These are phyloP conservation scores for Cercospora berteroae DNA, from an alignment of 2,329 filamentous ascomycete genomes.

Conservation along the genomic window DNA sequence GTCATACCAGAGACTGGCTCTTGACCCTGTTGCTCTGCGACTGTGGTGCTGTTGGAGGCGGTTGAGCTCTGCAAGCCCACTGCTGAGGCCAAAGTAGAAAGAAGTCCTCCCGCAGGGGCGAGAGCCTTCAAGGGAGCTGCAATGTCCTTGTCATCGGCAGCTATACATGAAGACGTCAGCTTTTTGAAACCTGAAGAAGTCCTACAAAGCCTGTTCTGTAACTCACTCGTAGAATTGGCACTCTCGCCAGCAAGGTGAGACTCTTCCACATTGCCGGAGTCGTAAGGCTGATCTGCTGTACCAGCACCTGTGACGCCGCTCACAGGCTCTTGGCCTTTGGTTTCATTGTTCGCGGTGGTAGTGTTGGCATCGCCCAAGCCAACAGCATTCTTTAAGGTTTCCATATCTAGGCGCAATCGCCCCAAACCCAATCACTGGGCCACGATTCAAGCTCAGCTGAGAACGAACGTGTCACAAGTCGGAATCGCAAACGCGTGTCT, in stretches of 20 bases:
- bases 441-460: neutral
- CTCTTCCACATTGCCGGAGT: conserved; percentile 14
- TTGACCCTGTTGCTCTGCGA: neutral
- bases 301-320: conserved; percentile 14
- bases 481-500: neutral
- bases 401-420: conserved; percentile 1
- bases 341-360: conserved; percentile 9
- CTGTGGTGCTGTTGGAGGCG: neutral
- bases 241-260: neutral
- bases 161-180: neutral
- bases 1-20: conserved; percentile 5
- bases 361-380: conserved; percentile 9
- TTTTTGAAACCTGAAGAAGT: neutral
- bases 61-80: conserved; percentile 3
- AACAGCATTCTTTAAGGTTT: conserved; percentile 14
- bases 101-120: conserved; percentile 2
- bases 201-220: neutral
- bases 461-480: neutral
- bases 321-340: conserved; percentile 5
- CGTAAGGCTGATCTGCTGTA: conserved; percentile 15
- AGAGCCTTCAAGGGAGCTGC: conserved; percentile 7
- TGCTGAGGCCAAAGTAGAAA: conserved; percentile 7
- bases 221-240: neutral
- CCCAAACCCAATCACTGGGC: neutral
- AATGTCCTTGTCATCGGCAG: neutral